Percentiles rank a stretch among this genome's conserved stretches.
Conservation (phyloP, 192 early-diverging fungal species). For the Coemansia sp. region DNA sequence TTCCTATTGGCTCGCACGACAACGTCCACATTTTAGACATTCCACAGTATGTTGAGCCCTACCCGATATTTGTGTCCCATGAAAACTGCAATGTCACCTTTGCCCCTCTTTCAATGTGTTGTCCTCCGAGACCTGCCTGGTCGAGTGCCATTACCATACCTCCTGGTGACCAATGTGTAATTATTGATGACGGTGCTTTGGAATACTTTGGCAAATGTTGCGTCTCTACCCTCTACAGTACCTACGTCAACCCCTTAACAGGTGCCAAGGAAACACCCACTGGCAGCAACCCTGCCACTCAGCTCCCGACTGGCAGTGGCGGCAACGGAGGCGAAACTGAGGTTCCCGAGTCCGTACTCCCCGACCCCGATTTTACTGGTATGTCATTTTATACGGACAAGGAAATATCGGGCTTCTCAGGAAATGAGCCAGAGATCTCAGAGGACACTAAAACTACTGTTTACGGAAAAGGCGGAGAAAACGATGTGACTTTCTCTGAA, state of each 20-base stretch:
- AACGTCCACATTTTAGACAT: background rate
- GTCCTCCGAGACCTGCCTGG: background rate
- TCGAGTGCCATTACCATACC: background rate
- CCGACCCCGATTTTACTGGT: too few relatives aligned
- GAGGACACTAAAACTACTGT: too few relatives aligned
- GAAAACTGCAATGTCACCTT: background rate
- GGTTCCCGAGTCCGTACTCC: too few relatives aligned
- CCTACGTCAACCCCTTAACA: background rate
- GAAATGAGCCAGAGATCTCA: too few relatives aligned
- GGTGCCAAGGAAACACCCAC: too few relatives aligned
- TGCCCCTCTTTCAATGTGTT: background rate
- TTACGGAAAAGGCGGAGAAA: too few relatives aligned
- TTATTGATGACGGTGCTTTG: background rate
- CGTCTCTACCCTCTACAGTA: background rate
- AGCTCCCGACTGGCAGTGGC: too few relatives aligned
- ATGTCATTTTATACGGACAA: too few relatives aligned
- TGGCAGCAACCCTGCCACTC: too few relatives aligned
- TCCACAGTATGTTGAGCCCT: background rate
- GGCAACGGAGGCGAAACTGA: too few relatives aligned
- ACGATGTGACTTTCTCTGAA: too few relatives aligned
- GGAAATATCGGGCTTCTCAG: too few relatives aligned
- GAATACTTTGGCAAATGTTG: background rate
- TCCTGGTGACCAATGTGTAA: background rate
- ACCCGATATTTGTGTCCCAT: background rate
- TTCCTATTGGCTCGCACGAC: slow-evolving; percentile 1